Conservation (phyloP, 768 basidiomycete genomes). For the Rhodotorula diobovata region DNA sequence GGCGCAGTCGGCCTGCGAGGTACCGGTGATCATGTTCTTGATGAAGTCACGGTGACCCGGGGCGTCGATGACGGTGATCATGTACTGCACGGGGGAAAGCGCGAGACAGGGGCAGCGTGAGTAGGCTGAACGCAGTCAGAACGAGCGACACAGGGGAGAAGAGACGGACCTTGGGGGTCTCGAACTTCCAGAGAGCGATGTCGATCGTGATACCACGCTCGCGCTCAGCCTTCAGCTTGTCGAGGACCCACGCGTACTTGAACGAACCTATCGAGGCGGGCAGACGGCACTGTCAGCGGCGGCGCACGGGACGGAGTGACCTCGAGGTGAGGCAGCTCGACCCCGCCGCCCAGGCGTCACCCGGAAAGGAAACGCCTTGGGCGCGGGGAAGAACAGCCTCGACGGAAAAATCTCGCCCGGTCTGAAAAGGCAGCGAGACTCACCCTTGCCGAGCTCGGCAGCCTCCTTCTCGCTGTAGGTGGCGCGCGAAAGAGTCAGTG, state of each 20-base stretch:
- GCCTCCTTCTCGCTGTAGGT: conserved; percentile 86
- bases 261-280: conserved; percentile 41
- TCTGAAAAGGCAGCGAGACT: conserved; percentile 52
- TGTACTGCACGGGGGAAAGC: conserved; percentile 54
- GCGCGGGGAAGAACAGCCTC: not conserved
- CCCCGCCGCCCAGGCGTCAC: not conserved
- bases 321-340: no score
- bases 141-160: not conserved
- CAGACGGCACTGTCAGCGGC: conserved; percentile 17
- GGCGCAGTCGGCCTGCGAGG: conserved; percentile 99
- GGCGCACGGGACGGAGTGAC: not conserved
- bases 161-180: conserved; percentile 86
- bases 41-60: conserved; percentile 99
- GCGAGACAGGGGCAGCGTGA: not conserved
- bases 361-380: not conserved
- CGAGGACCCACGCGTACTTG: conserved; percentile 91
- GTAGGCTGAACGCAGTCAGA: not conserved
- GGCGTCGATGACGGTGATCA: conserved; percentile 78
- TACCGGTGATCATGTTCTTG: conserved; percentile 95
- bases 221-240: conserved; percentile 99
- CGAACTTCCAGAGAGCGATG: conserved; percentile 99
- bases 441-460: conserved; percentile 96
- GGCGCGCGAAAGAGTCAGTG: not conserved
- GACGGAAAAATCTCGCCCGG: conserved; percentile 46
- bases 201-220: conserved; percentile 99